phyloP scores from a whole-genome alignment of 2,329 filamentous ascomycete genomes.

The Aspergillaceae sp. region DNA sequence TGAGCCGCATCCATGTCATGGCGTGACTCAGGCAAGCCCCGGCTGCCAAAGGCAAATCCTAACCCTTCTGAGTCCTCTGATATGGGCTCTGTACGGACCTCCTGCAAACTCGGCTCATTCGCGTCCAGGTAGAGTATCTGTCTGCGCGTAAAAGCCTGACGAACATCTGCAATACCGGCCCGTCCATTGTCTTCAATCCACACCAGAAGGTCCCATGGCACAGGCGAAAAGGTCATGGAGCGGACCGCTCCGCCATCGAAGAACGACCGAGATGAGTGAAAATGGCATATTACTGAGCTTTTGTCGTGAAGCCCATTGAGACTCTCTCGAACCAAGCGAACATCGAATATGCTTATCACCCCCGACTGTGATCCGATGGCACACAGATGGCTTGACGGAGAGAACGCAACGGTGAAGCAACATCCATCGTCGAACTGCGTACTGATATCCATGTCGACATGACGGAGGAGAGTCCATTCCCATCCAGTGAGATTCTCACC shows the following conservation, averaged over 20 bases:
- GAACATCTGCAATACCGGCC: constrained; percentile 40
- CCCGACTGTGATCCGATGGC: constrained; percentile 44
- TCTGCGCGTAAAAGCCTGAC: constrained; percentile 37
- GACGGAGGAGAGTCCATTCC: constrained; percentile 33
- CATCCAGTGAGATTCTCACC: constrained; percentile 31
- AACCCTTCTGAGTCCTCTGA: constrained; percentile 18
- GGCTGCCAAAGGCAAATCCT: constrained; percentile 16
- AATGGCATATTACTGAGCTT: constrained; percentile 56
- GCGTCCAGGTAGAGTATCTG: constrained; percentile 34
- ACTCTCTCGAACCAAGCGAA: constrained; percentile 22
- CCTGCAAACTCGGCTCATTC: constrained; percentile 25
- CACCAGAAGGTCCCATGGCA: constrained; percentile 79
- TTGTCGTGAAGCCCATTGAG: constrained; percentile 20
- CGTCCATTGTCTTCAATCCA: constrained; percentile 78
- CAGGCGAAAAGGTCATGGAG: constrained; percentile 85
- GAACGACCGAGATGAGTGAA: constrained; percentile 67
- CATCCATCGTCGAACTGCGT: constrained; percentile 32
- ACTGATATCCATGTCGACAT: constrained; percentile 35
- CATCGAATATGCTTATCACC: constrained; percentile 39
- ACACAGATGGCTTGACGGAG: constrained; percentile 41
- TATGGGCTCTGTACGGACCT: constrained; percentile 24
- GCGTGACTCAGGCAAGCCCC: constrained; percentile 8
- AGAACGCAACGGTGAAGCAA: constrained; percentile 43
- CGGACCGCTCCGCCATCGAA: constrained; percentile 70
- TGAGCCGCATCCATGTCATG: constrained; percentile 16